phyloP scores from a whole-genome alignment of 257 asterid species.

The Fraxinus quadrangulata region DNA sequence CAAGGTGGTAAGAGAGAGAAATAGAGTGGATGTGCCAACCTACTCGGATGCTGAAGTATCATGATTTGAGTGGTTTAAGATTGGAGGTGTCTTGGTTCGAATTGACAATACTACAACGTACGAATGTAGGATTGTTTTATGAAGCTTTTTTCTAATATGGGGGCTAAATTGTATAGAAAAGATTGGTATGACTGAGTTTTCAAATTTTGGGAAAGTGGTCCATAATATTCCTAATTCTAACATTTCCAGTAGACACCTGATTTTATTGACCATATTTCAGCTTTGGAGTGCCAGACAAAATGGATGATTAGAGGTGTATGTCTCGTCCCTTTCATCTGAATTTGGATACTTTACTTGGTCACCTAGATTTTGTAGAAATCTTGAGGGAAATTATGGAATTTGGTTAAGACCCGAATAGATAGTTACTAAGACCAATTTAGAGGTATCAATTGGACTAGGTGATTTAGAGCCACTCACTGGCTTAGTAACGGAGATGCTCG shows the following conservation, averaged over 20 bases:
- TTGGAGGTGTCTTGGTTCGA: no score
- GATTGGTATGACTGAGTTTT: conserved; percentile 33
- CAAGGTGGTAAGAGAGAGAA: no score
- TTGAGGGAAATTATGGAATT: background rate
- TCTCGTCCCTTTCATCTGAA: background rate
- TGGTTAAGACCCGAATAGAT: no score
- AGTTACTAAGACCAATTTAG: background rate
- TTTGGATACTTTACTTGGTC: conserved; percentile 7
- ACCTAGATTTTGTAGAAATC: background rate
- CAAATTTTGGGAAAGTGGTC: conserved; percentile 31
- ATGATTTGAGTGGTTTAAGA: no score
- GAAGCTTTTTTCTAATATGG: background rate
- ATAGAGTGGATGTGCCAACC: no score
- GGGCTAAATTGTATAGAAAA: background rate
- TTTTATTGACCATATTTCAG: conserved; percentile 31
- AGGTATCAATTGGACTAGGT: background rate
- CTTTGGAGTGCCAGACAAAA: conserved; percentile 25
- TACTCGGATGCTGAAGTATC: no score
- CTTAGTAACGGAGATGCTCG: no score
- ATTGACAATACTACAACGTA: no score
- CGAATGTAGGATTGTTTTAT: no score
- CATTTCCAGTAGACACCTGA: conserved; percentile 34
- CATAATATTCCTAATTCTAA: conserved; percentile 35
- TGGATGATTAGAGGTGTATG: conserved; percentile 17
- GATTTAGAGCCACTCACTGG: background rate